Base-by-base conservation (phyloP, 345 rosid genomes). In the Populus alba region DNA sequence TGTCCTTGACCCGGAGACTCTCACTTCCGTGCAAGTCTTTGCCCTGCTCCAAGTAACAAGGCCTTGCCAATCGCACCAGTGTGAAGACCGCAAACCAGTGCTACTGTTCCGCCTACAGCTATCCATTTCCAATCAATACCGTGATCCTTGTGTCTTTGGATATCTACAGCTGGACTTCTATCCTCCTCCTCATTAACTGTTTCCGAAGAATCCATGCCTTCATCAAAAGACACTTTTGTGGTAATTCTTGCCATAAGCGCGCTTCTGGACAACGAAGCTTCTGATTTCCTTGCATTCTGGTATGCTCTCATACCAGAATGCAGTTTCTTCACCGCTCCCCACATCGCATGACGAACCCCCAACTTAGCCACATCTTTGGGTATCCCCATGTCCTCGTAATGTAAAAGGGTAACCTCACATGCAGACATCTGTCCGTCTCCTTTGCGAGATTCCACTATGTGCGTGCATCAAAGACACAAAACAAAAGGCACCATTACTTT, bases 291-390 rank as follows among this genome's bases (percentile, higher is more conserved):
- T 11, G 89, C 92, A n/a, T 85, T 86, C 87, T 94, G 98, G 85
- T 94, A 96, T 1, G 91, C 92, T 81, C 97, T 89, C 88, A 96
- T 77, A 43, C 97, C 97, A 0, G 91, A 86, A 81, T 94, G 93
- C 73, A 94, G 81, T 81, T 94, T 96, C 87, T 91, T 96, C 62
- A 92, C 91, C 0, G 97, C 89, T 78, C 98, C 99, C 99, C 99
- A 96, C 98, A 94, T 94, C 71, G 95, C 99, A 77, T 91, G 99
- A 13, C 98, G 93, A 61, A 96, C 82, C 41, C 95, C 99, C 84
- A 96, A 68, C 87, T 94, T 96, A 1, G 98, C 99, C 55, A 96
- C 97, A 15, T 96, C 99, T 90, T 90, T 92, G 29, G 99, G 99
- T 81, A 96, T 94, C 38, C 98, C 98, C 99, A 96, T 92, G 84